Evolutionary conservation across 768 basidiomycete species (phyloP).

Genomic region (Rickenella mellea): DNA sequence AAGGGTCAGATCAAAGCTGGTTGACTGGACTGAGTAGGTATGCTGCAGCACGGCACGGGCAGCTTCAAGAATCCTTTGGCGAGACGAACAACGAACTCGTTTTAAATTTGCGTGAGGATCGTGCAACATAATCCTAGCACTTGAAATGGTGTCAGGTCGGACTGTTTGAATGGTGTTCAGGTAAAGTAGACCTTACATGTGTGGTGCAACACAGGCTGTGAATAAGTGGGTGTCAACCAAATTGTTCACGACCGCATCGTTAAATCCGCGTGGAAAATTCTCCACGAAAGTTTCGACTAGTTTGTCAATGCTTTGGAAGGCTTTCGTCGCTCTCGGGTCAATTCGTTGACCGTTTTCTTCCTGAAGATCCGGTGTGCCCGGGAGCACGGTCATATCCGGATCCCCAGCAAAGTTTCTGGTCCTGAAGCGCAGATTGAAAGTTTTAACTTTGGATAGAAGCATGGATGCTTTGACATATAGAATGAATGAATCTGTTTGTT

Average conservation of each 20-base stretch:
- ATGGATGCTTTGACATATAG: slow-evolving; percentile 63
- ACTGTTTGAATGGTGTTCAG: slow-evolving; percentile 8
- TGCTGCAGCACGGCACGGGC: slow-evolving; percentile 59
- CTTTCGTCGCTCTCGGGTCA: slow-evolving; percentile 51
- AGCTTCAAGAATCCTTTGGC: slow-evolving; percentile 57
- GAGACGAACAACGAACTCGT: slow-evolving; percentile 52
- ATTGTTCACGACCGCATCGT: slow-evolving; percentile 39
- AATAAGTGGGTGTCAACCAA: slow-evolving; percentile 48
- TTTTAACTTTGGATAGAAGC: slow-evolving; percentile 50
- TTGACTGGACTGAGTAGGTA: slow-evolving; percentile 56
- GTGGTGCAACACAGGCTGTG: slow-evolving; percentile 19
- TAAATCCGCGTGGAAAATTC: slow-evolving; percentile 48
- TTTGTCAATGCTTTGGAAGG: slow-evolving; percentile 55
- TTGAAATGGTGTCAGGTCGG: slow-evolving; percentile 16
- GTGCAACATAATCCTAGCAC: slow-evolving; percentile 61
- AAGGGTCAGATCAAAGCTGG: slow-evolving; percentile 63
- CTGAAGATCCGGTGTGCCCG: slow-evolving; percentile 14
- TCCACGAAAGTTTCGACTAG: slow-evolving; percentile 45
- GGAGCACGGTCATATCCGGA: slow-evolving; percentile 28
- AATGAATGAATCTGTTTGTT: slow-evolving; percentile 61
- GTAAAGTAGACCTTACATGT: slow-evolving; percentile 18
- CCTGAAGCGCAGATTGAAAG: slow-evolving; percentile 60
- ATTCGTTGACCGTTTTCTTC: slow-evolving; percentile 4
- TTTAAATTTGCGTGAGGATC: slow-evolving; percentile 65
- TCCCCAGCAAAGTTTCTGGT: slow-evolving; percentile 54